Conservation (phyloP, 2,329 filamentous ascomycete species). For the Aureobasidium sp. region DNA sequence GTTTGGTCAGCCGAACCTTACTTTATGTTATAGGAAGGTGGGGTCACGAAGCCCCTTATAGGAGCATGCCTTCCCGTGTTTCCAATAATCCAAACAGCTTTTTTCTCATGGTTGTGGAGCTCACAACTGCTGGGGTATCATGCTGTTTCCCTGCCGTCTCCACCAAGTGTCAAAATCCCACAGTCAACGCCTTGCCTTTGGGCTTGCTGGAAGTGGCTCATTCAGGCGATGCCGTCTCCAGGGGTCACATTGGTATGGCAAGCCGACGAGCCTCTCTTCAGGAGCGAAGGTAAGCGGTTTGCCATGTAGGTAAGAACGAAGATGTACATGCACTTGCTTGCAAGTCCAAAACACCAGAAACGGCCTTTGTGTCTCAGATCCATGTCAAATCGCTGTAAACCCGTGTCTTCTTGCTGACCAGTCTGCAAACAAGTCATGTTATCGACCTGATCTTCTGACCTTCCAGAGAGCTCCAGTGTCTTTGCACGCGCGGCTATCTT, state of each 20-base stretch:
- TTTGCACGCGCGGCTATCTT: neutral
- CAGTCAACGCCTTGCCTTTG: neutral
- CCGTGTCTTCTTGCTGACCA: neutral
- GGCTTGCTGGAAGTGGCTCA: neutral
- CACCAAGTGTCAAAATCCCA: neutral
- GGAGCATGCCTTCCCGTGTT: neutral
- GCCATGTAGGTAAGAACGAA: neutral
- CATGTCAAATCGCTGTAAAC: neutral
- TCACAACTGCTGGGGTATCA: neutral
- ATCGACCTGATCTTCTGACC: neutral
- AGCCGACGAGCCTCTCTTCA: neutral
- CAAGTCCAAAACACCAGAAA: neutral
- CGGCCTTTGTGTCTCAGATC: neutral
- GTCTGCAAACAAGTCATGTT: neutral
- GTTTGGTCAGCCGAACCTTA: neutral
- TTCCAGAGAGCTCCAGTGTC: neutral
- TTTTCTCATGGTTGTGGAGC: neutral
- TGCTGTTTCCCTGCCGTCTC: neutral
- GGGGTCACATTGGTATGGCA: neutral
- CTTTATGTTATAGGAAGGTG: neutral
- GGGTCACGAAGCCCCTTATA: slow-evolving; percentile 1
- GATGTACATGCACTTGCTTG: neutral
- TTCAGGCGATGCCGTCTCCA: neutral
- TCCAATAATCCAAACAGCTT: slow-evolving; percentile 5
- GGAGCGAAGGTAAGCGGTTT: neutral